Conservation (phyloP, 768 basidiomycete species). For the Podaxis sp. region DNA sequence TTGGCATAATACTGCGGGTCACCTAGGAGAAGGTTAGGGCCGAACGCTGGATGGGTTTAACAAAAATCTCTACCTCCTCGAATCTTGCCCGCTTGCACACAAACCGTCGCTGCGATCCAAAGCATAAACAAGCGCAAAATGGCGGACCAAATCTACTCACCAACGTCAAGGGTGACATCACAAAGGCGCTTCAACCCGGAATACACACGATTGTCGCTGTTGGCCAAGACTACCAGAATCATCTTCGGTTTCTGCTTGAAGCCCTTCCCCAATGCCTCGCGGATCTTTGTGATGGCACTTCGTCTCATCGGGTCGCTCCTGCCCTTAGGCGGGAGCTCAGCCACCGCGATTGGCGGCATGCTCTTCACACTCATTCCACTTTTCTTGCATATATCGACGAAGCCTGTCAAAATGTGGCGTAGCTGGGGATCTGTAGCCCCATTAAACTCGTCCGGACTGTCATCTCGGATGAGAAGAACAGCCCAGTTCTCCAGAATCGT, state of each 20-base stretch:
- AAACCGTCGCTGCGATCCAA: conserved; percentile 51
- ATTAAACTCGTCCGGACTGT: conserved; percentile 52
- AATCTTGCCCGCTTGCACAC: conserved; percentile 69
- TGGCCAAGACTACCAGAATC: conserved; percentile 63
- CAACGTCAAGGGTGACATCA: conserved; percentile 60
- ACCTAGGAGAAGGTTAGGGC: conserved; percentile 32
- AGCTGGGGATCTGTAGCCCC: conserved; percentile 53
- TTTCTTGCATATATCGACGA: conserved; percentile 54
- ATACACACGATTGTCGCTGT: conserved; percentile 71
- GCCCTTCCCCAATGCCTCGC: conserved; percentile 28
- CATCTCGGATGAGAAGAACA: conserved; percentile 64
- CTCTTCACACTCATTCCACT: conserved; percentile 55
- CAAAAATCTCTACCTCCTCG: conserved; percentile 37
- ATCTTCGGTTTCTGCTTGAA: conserved; percentile 48
- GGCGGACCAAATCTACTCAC: conserved; percentile 20
- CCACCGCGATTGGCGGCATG: conserved; percentile 34
- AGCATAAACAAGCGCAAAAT: not conserved
- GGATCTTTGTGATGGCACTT: conserved; percentile 43
- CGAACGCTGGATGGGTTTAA: conserved; percentile 18
- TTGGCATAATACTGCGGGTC: conserved; percentile 75
- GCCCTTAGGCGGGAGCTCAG: conserved; percentile 45
- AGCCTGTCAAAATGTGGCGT: conserved; percentile 39
- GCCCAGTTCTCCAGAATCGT: conserved; percentile 58
- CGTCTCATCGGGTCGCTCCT: conserved; percentile 52
- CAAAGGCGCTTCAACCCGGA: conserved; percentile 71